Conservation (phyloP, 2,329 filamentous ascomycete species). For the Microsporum ferrugineum region DNA sequence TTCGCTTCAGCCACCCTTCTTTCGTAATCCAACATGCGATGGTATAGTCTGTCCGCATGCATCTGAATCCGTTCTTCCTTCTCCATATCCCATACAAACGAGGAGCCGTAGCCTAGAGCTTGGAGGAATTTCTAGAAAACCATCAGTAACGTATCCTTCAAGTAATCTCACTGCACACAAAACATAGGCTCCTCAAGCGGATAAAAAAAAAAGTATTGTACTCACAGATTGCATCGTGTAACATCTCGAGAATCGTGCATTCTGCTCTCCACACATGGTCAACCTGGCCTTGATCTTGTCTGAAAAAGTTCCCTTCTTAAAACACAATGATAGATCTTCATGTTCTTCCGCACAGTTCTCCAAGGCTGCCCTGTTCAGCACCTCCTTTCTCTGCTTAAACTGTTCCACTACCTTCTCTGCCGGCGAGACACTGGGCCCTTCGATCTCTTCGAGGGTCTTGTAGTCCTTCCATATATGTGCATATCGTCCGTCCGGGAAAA, state of each 20-base stretch:
- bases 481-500: conserved; percentile 60
- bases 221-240: conserved; percentile 75
- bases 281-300: conserved; percentile 45
- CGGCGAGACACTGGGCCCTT: conserved; percentile 61
- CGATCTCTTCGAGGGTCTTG: conserved; percentile 57
- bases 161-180: not conserved
- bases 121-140: conserved; percentile 63
- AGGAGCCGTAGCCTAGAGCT: conserved; percentile 73
- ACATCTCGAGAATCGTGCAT: conserved; percentile 69
- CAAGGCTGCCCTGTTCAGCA: conserved; percentile 68
- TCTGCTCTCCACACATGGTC: conserved; percentile 71
- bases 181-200: not conserved
- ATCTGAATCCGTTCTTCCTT: conserved; percentile 86
- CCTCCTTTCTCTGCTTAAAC: conserved; percentile 69
- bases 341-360: conserved; percentile 92
- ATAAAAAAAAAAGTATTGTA: not conserved
- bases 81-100: conserved; percentile 50
- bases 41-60: conserved; percentile 85
- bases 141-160: conserved; percentile 3
- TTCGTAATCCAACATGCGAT: conserved; percentile 77
- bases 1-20: conserved; percentile 52
- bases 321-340: conserved; percentile 70
- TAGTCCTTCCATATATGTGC: conserved; percentile 92
- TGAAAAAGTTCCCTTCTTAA: conserved; percentile 56
- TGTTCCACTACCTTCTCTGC: conserved; percentile 73